Conservation (phyloP, 495 filamentous ascomycete genomes). For the Ramalina intermedia region DNA sequence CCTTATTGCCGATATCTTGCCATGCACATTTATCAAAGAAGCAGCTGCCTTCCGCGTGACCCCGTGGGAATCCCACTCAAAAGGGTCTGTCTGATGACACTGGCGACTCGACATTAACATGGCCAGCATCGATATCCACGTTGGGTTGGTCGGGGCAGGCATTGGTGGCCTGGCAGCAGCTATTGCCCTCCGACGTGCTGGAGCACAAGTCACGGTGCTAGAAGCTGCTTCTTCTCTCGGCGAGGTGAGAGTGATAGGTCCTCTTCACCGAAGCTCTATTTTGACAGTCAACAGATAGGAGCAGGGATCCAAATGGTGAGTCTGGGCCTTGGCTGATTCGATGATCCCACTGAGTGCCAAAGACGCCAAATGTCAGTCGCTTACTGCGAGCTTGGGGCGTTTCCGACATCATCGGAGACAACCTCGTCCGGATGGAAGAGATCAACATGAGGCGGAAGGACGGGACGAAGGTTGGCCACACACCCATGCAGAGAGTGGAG, state of each 20-base stretch:
- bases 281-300: conserved; percentile 9
- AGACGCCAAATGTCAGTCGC: conserved; percentile 9
- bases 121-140: conserved; percentile 16
- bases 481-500: conserved; percentile 16
- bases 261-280: not conserved
- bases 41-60: no score
- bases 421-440: conserved; percentile 25
- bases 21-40: no score
- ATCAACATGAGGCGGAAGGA: conserved; percentile 27
- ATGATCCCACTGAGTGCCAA: not conserved
- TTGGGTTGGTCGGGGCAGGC: conserved; percentile 51
- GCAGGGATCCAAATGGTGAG: conserved; percentile 14
- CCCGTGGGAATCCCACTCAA: no score
- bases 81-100: not conserved
- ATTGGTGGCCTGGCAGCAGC: conserved; percentile 54
- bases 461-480: conserved; percentile 24
- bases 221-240: conserved; percentile 34
- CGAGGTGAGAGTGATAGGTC: conserved; percentile 22
- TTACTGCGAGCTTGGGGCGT: conserved; percentile 19
- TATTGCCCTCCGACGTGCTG: conserved; percentile 48
- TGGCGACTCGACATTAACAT: not conserved
- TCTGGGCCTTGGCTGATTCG: not conserved
- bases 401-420: conserved; percentile 21
- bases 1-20: no score
- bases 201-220: conserved; percentile 44